Evolutionary conservation across 768 basidiomycete genomes (phyloP).

Genomic region (Candolleomyces aberdarensis): DNA sequence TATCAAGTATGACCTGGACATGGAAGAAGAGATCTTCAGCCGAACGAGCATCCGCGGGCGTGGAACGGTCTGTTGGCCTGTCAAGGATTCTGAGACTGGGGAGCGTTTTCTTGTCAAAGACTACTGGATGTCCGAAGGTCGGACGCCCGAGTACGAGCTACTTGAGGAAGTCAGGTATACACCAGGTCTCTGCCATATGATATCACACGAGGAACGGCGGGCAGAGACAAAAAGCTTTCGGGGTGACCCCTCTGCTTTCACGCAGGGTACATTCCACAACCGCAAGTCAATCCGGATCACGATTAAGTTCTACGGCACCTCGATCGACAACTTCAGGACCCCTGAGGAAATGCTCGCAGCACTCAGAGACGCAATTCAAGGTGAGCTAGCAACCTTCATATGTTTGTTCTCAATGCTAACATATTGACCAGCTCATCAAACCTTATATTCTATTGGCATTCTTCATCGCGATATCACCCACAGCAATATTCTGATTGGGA

Average conservation of each 20-base stretch:
- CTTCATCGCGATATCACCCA: conserved; percentile 25
- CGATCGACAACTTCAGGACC: background rate
- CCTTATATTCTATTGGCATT: conserved; percentile 1
- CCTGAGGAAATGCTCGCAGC: background rate
- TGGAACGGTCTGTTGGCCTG: background rate
- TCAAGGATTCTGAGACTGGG: background rate
- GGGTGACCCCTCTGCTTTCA: background rate
- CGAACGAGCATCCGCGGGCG: background rate
- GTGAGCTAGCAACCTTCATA: background rate
- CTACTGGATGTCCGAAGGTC: background rate
- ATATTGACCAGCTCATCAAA: no score
- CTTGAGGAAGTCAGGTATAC: background rate
- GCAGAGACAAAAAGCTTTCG: background rate
- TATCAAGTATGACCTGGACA: background rate
- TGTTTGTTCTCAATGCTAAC: no score
- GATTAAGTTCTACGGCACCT: background rate
- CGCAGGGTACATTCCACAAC: background rate
- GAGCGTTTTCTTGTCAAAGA: background rate
- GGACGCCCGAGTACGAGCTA: background rate
- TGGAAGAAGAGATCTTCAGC: background rate
- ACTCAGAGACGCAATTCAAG: background rate
- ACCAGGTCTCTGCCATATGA: background rate
- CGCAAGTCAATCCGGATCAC: background rate
- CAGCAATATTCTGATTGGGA: conserved; percentile 20
- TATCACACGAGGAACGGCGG: background rate